A percentile compares a stretch with the other conserved stretches of the same genome.
Evolutionary conservation across 352 stramenopile species (phyloP).

Genomic region (Pythium graminicola): DNA sequence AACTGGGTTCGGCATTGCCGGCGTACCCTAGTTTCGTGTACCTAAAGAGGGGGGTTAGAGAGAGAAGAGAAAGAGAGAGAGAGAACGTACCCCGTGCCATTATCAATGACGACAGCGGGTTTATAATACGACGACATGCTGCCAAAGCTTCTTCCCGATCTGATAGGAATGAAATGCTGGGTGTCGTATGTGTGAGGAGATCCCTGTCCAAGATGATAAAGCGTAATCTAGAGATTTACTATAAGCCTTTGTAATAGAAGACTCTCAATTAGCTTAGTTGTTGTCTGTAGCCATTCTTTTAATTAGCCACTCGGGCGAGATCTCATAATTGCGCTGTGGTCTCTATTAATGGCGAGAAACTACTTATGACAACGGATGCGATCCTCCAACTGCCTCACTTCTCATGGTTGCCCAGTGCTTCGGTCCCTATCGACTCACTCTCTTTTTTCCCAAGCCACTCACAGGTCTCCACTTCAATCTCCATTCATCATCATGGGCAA

Average conservation of each 20-base stretch:
- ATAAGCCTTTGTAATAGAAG: no score
- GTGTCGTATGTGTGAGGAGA: not conserved
- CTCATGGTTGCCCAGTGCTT: no score
- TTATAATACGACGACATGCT: conserved; percentile 67
- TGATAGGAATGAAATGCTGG: no score
- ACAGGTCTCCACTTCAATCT: not conserved
- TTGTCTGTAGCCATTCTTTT: no score
- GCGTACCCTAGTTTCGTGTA: conserved; percentile 97
- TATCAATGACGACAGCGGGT: conserved; percentile 95
- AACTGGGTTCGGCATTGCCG: conserved; percentile 91
- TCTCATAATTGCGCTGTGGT: no score
- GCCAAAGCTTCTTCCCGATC: not conserved
- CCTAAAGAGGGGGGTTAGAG: conserved; percentile 28
- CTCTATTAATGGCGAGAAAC: no score
- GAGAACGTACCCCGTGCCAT: conserved; percentile 87
- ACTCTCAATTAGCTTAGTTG: no score
- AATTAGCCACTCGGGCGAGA: no score
- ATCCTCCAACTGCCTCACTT: no score
- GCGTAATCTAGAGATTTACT: no score
- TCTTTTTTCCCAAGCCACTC: not conserved
- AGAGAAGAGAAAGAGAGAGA: conserved; percentile 4
- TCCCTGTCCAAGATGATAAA: not conserved
- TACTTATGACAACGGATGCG: no score
- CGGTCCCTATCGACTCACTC: not conserved
- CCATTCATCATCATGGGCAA: conserved; percentile 5